Base-by-base conservation (phyloP, 345 rosid genomes). In the Laguncularia racemosa region DNA sequence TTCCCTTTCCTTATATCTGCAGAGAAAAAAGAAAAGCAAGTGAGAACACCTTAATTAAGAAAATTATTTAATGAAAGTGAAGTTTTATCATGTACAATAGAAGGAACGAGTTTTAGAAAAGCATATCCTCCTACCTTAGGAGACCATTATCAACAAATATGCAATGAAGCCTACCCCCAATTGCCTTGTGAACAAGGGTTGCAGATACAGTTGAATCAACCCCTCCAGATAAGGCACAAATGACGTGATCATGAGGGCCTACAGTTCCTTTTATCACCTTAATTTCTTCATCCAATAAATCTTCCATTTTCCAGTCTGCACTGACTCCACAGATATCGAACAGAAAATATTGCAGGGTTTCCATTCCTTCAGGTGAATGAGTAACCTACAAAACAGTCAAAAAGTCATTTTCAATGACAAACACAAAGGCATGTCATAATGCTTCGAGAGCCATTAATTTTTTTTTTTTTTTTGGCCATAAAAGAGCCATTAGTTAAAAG, bases 161-260 rank as follows among this genome's bases (percentile, higher is more conserved):
- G 70, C 99, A 93, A 61, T 93, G 99, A 70, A 90, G 96, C 80
- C 99, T 82, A 45, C 84, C 79, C 20, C 97, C 96, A 67, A 93
- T 93, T 43, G 99, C 97, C 74, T 75, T 87, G 60, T 90, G 96
- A 70, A 93, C 96, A 74, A 93, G 96, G 64, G 95, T 85, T 16
- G 97, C 99, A 0, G 97, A 97, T 71, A 93, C 97, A 28, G 99
- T 85, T 48, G 99, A 93, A 80, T 93, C 99, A 40, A 93, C 99
- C 49, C 99, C 97, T 21, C 99, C 99, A 0, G 96, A 93, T 43
- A 93, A 70, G 2, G 97, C 99, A 65, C 99, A 93, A 14, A 93
- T 93, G 64, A 85, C 97, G 61, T 84, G 97, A 14, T 90, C 97
- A 52, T 84, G 91, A 18, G 87, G 73, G 23, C 78, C 89, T 56